Evolutionary conservation across 2,329 filamentous ascomycete species (phyloP).

Genomic region (Fusarium odoratissimum): DNA sequence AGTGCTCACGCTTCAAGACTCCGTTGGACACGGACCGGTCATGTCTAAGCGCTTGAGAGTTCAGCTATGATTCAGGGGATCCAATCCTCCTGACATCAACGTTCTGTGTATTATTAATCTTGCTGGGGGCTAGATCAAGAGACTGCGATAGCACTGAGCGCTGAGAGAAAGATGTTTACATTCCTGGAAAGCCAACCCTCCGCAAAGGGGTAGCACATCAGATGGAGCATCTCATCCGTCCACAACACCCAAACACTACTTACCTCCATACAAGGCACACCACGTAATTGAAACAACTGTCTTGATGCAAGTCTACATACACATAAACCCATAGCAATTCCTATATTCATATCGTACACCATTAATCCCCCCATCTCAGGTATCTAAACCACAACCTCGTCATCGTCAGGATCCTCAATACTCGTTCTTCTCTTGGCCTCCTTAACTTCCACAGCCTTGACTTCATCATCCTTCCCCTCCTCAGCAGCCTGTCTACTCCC

Average conservation of each 20-base stretch:
- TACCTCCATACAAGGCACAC: not conserved
- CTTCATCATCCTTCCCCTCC: slow-evolving; percentile 46
- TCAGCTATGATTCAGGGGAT: slow-evolving; percentile 3
- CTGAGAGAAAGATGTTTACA: not conserved
- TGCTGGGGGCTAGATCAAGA: not conserved
- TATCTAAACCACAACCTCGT: slow-evolving; percentile 57
- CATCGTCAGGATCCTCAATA: slow-evolving; percentile 70
- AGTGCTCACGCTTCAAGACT: slow-evolving; percentile 7
- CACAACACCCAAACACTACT: too few species aligned
- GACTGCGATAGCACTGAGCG: not conserved
- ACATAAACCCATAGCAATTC: slow-evolving; percentile 11
- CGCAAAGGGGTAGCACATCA: not conserved
- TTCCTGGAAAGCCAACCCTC: not conserved
- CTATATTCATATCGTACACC: slow-evolving; percentile 33
- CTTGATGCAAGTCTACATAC: slow-evolving; percentile 31
- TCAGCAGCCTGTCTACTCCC: slow-evolving; percentile 27
- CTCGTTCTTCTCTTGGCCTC: slow-evolving; percentile 67
- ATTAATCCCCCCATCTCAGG: slow-evolving; percentile 30
- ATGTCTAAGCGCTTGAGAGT: not conserved
- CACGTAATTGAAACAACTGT: not conserved
- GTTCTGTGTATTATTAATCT: not conserved
- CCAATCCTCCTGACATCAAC: not conserved
- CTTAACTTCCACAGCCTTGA: slow-evolving; percentile 61
- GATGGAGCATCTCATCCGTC: too few species aligned
- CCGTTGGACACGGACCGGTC: not conserved